A percentile compares a stretch with the other conserved stretches of the same genome.
phyloP scores from a whole-genome alignment of 805 yeast species.

The Saccharomyces jurei region DNA sequence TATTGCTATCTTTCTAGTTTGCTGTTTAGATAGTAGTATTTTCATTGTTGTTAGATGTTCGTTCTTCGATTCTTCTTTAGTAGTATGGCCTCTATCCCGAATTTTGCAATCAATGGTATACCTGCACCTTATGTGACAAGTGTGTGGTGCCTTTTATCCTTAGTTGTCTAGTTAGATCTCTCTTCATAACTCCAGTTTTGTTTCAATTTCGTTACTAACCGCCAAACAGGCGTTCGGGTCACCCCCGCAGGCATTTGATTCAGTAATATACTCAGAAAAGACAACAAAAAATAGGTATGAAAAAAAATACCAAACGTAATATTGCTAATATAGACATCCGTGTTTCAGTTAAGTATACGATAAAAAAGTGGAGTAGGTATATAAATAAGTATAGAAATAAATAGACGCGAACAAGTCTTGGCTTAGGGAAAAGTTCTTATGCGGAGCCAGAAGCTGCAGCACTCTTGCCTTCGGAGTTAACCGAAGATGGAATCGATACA shows the following conservation, averaged over 20 bases:
- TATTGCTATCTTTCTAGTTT: slow-evolving; percentile 12
- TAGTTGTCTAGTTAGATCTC: not conserved
- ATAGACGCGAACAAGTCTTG: not conserved
- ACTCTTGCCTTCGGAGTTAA: not conserved
- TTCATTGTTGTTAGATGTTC: slow-evolving; percentile 8
- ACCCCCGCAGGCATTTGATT: not conserved
- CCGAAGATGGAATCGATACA: slow-evolving; percentile 12
- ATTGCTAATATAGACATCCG: not conserved
- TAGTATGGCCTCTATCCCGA: not conserved
- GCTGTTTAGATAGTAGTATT: slow-evolving; percentile 19
- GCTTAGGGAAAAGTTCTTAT: not conserved
- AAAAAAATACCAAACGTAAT: not conserved
- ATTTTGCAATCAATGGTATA: not conserved
- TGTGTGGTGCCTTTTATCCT: not conserved
- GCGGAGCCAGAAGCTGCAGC: slow-evolving; percentile 14
- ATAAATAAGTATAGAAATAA: slow-evolving; percentile 1
- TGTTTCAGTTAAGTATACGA: not conserved
- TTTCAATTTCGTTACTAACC: not conserved
- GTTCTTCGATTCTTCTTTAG: not conserved
- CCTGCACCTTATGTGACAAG: not conserved
- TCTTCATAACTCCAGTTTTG: not conserved
- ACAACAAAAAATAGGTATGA: not conserved
- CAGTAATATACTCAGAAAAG: not conserved
- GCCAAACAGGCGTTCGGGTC: not conserved
- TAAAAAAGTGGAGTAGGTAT: not conserved